Conservation (phyloP, 306 rosid species). For the Glycine latifolia region DNA sequence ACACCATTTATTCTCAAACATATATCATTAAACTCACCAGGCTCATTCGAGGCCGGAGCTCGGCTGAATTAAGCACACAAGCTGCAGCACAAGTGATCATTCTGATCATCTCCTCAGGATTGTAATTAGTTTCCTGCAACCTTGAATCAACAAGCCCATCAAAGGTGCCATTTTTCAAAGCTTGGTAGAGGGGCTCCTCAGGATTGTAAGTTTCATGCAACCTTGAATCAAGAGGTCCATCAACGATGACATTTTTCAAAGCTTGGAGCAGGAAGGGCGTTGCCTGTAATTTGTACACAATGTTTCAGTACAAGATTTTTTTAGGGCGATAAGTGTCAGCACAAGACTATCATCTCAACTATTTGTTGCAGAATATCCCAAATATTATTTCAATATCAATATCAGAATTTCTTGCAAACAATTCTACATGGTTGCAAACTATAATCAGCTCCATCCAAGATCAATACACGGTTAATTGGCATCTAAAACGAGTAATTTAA, state of each 20-base stretch:
- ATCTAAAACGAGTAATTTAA: not conserved
- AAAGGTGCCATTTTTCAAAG: too few relatives aligned
- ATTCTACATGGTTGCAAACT: slow-evolving; percentile 6
- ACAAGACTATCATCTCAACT: not conserved
- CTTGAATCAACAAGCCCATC: too few relatives aligned
- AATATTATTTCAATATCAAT: slow-evolving; percentile 1
- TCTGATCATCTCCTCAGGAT: slow-evolving; percentile 52
- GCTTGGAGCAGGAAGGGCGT: slow-evolving; percentile 70
- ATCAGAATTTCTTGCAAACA: not conserved
- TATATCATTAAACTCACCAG: slow-evolving; percentile 49
- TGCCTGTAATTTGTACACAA: slow-evolving; percentile 58
- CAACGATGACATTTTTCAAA: slow-evolving; percentile 55
- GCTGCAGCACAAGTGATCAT: slow-evolving; percentile 68
- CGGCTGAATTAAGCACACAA: slow-evolving; percentile 63
- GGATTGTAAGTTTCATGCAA: slow-evolving; percentile 57
- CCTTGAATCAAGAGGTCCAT: slow-evolving; percentile 56
- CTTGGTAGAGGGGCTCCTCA: not conserved
- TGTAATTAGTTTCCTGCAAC: too few relatives aligned
- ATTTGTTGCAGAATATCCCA: not conserved
- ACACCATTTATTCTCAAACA: not conserved
- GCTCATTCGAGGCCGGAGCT: slow-evolving; percentile 71
- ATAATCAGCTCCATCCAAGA: slow-evolving; percentile 12
- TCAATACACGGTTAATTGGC: not conserved
- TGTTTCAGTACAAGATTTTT: not conserved
- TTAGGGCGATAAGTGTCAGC: not conserved